Percentiles rank a stretch among this genome's conserved stretches.
Conservation (phyloP, 1,139 yeast species). For the Wickerhamomyces sp. region DNA sequence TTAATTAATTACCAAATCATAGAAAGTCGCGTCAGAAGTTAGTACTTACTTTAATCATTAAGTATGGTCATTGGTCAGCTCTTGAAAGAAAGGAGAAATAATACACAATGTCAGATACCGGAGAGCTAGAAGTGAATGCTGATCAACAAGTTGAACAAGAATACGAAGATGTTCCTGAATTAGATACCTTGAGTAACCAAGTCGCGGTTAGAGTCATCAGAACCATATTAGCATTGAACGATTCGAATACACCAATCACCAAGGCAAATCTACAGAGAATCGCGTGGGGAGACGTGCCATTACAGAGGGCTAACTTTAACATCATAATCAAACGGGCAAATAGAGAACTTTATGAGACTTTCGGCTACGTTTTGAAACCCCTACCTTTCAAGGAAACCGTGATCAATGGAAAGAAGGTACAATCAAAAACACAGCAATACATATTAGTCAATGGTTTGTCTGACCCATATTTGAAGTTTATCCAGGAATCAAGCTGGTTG, state of each 20-base stretch:
- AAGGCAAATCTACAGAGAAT: conserved; percentile 17
- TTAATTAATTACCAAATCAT: too few relatives aligned
- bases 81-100: background rate
- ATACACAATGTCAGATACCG: background rate
- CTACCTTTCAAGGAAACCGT: conserved; percentile 12
- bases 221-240: conserved; percentile 20
- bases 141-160: too few relatives aligned
- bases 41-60: too few relatives aligned
- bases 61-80: background rate
- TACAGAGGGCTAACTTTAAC: conserved; percentile 12
- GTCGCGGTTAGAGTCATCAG: conserved; percentile 14
- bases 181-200: background rate
- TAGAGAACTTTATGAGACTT: conserved; percentile 11
- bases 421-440: conserved; percentile 13
- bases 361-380: conserved; percentile 12
- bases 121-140: background rate
- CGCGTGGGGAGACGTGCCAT: conserved; percentile 17
- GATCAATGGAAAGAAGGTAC: conserved; percentile 7
- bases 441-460: conserved; percentile 10
- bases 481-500: conserved; percentile 16
- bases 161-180: background rate
- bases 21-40: too few relatives aligned
- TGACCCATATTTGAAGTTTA: conserved; percentile 11
- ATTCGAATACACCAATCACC: conserved; percentile 18
- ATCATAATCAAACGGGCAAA: conserved; percentile 16